phyloP scores from a whole-genome alignment of 441 rosid genomes.

The Euphorbia schlechtendalii region DNA sequence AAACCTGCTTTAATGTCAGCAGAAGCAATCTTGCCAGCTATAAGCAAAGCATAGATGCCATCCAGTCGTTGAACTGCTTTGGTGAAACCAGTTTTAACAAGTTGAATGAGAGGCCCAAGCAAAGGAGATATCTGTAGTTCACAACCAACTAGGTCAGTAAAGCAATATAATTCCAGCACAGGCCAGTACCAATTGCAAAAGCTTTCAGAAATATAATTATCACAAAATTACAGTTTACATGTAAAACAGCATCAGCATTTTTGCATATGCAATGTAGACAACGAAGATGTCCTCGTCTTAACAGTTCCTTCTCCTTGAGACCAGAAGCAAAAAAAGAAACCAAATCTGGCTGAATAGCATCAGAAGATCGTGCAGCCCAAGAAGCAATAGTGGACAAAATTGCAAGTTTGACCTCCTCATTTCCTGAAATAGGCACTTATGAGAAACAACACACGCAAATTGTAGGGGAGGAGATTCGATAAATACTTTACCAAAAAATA shows the following conservation, averaged over 20 bases:
- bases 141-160: slow-evolving; percentile 15
- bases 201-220: not conserved
- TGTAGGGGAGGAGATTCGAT: not conserved
- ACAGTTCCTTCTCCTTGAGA: slow-evolving; percentile 87
- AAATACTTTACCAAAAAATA: not conserved
- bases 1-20: slow-evolving; percentile 91
- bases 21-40: slow-evolving; percentile 78
- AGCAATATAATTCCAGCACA: slow-evolving; percentile 17
- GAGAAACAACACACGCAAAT: slow-evolving; percentile 6
- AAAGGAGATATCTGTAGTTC: slow-evolving; percentile 63
- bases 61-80: slow-evolving; percentile 93
- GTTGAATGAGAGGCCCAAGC: slow-evolving; percentile 82
- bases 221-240: slow-evolving; percentile 46
- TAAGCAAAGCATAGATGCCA: slow-evolving; percentile 82
- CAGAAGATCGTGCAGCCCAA: slow-evolving; percentile 73
- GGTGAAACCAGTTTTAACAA: slow-evolving; percentile 87
- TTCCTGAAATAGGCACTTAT: slow-evolving; percentile 51
- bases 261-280: slow-evolving; percentile 56
- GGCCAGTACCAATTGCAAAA: slow-evolving; percentile 8
- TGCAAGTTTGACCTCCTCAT: slow-evolving; percentile 92
- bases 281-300: slow-evolving; percentile 94
- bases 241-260: slow-evolving; percentile 60
- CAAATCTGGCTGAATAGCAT: slow-evolving; percentile 60
- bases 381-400: slow-evolving; percentile 60
- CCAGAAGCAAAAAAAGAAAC: slow-evolving; percentile 72